phyloP scores from a whole-genome alignment of 148 eudicot genomes.

The Rhododendron williamsianum region DNA sequence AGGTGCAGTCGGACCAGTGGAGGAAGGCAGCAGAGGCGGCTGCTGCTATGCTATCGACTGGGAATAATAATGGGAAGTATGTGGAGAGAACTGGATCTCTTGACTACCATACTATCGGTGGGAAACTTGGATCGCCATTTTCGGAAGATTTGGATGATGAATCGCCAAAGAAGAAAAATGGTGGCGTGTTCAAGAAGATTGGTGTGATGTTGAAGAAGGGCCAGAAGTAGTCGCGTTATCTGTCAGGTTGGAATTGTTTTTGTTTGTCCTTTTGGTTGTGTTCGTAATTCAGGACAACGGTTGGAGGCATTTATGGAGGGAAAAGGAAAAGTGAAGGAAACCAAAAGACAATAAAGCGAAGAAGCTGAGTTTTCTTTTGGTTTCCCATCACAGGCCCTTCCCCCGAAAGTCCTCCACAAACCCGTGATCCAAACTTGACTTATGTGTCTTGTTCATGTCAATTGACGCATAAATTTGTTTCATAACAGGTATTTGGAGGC shows the following conservation, averaged over 20 bases:
- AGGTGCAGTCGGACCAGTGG: slow-evolving; percentile 88
- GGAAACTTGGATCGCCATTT: slow-evolving; percentile 58
- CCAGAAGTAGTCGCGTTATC: slow-evolving; percentile 35
- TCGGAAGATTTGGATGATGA: slow-evolving; percentile 70
- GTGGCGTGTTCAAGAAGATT: slow-evolving; percentile 71
- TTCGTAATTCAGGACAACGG: neutral
- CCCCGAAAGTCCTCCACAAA: neutral
- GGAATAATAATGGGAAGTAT: slow-evolving; percentile 47
- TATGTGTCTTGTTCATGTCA: neutral
- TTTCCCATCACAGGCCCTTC: neutral
- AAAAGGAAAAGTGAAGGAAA: neutral
- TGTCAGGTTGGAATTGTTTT: slow-evolving; percentile 6
- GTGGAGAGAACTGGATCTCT: slow-evolving; percentile 59
- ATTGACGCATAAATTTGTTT: neutral
- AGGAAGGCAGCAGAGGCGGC: slow-evolving; percentile 97
- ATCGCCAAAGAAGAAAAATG: slow-evolving; percentile 71
- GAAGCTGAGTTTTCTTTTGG: neutral
- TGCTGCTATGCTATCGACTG: slow-evolving; percentile 68
- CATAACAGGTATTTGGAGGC: slow-evolving; percentile 4
- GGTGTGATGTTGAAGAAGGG: slow-evolving; percentile 73
- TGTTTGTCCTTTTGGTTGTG: neutral
- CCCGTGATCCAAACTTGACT: neutral
- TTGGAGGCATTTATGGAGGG: neutral
- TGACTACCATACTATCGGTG: slow-evolving; percentile 56
- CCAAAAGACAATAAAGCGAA: neutral